Conservation (phyloP, 331 rosid species). For the Ulmus americana region DNA sequence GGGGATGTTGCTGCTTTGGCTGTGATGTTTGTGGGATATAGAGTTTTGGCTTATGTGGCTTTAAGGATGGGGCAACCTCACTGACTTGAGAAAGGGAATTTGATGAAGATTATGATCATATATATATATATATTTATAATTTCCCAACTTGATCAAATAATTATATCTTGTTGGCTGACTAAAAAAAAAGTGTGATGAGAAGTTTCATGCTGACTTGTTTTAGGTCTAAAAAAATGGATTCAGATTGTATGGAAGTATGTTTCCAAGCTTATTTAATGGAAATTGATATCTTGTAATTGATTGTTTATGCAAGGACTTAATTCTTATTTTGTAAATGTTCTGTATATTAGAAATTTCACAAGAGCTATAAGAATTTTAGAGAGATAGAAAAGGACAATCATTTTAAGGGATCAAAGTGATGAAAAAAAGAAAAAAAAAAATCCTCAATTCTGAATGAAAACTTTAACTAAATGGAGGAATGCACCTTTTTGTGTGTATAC, state of each 20-base stretch:
- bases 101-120: conserved; percentile 12
- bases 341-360: not conserved
- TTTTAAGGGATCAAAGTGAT: no score
- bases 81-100: conserved; percentile 28
- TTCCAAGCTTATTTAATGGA: not conserved
- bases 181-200: not conserved
- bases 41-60: conserved; percentile 75
- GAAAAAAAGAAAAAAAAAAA: not conserved
- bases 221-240: conserved; percentile 23
- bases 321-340: not conserved
- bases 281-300: conserved; percentile 16
- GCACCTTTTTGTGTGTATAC: not conserved
- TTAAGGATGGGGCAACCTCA: conserved; percentile 59
- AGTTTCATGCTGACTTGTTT: conserved; percentile 12
- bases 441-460: not conserved
- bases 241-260: conserved; percentile 4
- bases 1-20: conserved; percentile 72
- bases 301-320: conserved; percentile 27
- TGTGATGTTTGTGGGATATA: conserved; percentile 72
- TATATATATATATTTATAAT: not conserved
- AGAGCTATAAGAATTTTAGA: not conserved
- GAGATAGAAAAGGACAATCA: not conserved
- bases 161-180: conserved; percentile 7
- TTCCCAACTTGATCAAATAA: conserved; percentile 22
- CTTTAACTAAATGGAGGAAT: no score